phyloP scores from a whole-genome alignment of 2,329 filamentous ascomycete species.

The Neonectria neomacrospora region DNA sequence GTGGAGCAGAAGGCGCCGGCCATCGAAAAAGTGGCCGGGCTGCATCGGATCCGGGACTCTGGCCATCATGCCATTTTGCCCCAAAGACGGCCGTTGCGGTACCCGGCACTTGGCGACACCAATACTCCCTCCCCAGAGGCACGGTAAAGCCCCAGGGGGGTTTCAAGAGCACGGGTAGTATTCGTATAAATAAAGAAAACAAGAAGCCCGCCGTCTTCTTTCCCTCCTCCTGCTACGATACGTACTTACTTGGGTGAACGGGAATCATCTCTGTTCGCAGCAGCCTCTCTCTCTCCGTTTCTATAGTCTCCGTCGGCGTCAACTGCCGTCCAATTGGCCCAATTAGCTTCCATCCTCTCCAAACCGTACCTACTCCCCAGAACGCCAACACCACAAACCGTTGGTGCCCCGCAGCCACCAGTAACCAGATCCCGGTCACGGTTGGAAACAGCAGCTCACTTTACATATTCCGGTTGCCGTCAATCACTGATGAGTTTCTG shows the following conservation, averaged over 20 bases:
- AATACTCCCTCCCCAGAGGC: conserved; percentile 13
- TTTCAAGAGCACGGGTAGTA: conserved; percentile 19
- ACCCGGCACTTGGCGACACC: conserved; percentile 30
- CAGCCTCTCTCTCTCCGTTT: background rate
- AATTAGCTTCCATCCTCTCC: conserved; percentile 14
- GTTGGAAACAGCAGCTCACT: background rate
- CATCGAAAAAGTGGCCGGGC: conserved; percentile 18
- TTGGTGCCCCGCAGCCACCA: conserved; percentile 38
- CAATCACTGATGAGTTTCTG: background rate
- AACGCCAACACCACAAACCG: conserved; percentile 14
- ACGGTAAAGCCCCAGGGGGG: background rate
- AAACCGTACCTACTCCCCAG: conserved; percentile 23
- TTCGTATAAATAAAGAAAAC: conserved; percentile 10
- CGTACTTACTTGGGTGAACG: conserved; percentile 3
- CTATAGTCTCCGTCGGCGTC: background rate
- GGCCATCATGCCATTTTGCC: conserved; percentile 40
- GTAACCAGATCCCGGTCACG: conserved; percentile 4
- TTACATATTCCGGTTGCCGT: no score
- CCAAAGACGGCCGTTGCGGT: conserved; percentile 37
- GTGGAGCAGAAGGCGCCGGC: conserved; percentile 14
- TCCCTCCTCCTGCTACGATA: background rate
- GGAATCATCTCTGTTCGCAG: conserved; percentile 9
- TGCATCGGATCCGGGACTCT: conserved; percentile 33
- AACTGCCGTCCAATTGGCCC: conserved; percentile 29
- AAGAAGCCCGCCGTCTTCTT: background rate